phyloP scores from a whole-genome alignment of 2,329 filamentous ascomycete genomes.

The Septoria linicola region DNA sequence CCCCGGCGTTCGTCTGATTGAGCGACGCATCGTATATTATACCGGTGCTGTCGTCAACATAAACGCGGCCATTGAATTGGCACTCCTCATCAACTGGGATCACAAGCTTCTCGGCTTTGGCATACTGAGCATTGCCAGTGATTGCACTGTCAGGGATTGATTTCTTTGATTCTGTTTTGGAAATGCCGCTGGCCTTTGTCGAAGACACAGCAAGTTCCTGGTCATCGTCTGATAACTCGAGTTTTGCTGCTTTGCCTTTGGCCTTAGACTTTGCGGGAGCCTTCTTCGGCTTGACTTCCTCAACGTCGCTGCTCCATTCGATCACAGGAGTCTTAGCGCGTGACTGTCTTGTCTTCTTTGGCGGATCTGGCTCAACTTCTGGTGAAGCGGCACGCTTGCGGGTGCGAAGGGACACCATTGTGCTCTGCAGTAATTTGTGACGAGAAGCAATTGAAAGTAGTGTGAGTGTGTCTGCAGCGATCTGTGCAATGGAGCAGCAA shows the following conservation, averaged over 20 bases:
- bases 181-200: constrained; percentile 20
- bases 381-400: constrained; percentile 21
- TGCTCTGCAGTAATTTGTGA: too few relatives aligned
- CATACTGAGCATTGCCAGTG: constrained; percentile 42
- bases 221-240: neutral
- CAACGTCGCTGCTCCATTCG: constrained; percentile 8
- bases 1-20: constrained; percentile 70
- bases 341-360: constrained; percentile 16
- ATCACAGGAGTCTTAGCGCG: constrained; percentile 15
- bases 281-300: constrained; percentile 9
- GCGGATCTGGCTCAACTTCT: constrained; percentile 12
- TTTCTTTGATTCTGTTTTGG: constrained; percentile 2
- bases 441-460: neutral
- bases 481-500: neutral
- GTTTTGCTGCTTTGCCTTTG: constrained; percentile 9
- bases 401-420: constrained; percentile 7
- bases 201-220: neutral
- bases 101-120: constrained; percentile 44
- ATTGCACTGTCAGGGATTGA: constrained; percentile 4
- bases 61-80: constrained; percentile 50
- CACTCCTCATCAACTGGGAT: constrained; percentile 52
- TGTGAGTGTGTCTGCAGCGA: neutral
- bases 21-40: constrained; percentile 73
- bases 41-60: constrained; percentile 60
- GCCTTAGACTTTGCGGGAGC: constrained; percentile 17